A percentile compares a stretch with the other conserved stretches of the same genome.
These are phyloP conservation scores for Syzygium aromaticum DNA, from an alignment of 345 rosid species.

Conservation along the genomic window DNA sequence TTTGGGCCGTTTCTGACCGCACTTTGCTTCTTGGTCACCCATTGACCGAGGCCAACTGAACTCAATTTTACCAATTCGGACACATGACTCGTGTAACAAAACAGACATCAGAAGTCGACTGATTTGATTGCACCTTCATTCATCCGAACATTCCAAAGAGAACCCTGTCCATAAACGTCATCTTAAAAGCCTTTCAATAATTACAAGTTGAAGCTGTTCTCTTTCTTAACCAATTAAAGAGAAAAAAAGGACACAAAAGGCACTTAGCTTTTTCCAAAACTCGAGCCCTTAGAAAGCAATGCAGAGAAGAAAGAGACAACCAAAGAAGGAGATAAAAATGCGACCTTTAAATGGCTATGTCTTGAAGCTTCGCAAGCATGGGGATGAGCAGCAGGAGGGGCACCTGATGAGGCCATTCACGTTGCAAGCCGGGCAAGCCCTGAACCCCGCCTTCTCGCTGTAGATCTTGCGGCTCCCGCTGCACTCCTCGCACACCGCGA, in stretches of 20 bases:
- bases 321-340: background rate
- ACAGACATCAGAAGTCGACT: background rate
- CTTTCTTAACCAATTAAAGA: background rate
- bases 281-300: background rate
- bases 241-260: background rate
- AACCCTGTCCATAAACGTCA: background rate
- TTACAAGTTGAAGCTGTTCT: background rate
- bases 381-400: slow-evolving; percentile 21
- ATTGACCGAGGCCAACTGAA: background rate
- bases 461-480: slow-evolving; percentile 47
- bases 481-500: slow-evolving; percentile 23
- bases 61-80: background rate
- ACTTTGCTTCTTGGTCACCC: background rate
- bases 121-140: background rate
- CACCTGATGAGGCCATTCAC: slow-evolving; percentile 33
- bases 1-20: background rate
- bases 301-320: background rate
- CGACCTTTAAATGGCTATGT: background rate
- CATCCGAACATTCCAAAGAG: background rate
- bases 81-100: background rate
- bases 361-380: slow-evolving; percentile 7
- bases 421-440: slow-evolving; percentile 25
- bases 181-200: background rate
- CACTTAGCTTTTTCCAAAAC: background rate
- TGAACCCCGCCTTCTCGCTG: slow-evolving; percentile 19